Percentiles rank a stretch among this genome's conserved stretches.
These are phyloP conservation scores for Sphaerosporella brunnea DNA, from an alignment of 495 filamentous ascomycete species.

Conservation along the genomic window DNA sequence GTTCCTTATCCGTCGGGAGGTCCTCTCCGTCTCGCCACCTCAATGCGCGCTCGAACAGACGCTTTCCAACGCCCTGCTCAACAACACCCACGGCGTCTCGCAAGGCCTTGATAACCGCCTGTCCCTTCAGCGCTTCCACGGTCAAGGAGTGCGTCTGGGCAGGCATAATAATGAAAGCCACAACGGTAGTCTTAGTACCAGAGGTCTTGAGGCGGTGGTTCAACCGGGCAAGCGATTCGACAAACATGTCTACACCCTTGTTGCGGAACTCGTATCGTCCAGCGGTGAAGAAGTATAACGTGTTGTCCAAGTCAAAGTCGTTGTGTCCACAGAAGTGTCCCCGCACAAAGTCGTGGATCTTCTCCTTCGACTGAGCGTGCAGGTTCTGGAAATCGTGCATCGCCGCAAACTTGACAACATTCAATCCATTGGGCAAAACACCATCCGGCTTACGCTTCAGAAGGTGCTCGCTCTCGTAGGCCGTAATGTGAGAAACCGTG, in stretches of 20 bases:
- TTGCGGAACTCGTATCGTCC: conserved; percentile 95
- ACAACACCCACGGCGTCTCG: conserved; percentile 82
- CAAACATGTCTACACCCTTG: conserved; percentile 98
- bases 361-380: conserved; percentile 87
- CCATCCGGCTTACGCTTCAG: conserved; percentile 96
- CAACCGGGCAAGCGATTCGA: conserved; percentile 81
- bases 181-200: conserved; percentile 82
- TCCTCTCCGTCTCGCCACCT: conserved; percentile 87
- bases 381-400: conserved; percentile 99
- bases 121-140: conserved; percentile 88
- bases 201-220: conserved; percentile 77
- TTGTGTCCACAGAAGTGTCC: conserved; percentile 98
- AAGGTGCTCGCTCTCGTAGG: conserved; percentile 92
- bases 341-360: conserved; percentile 94
- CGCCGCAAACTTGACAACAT: conserved; percentile 96
- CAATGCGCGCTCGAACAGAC: conserved; percentile 82
- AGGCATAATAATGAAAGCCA: conserved; percentile 99
- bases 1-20: conserved; percentile 86
- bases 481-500: conserved; percentile 95
- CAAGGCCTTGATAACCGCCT: conserved; percentile 91
- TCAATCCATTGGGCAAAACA: conserved; percentile 87
- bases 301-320: conserved; percentile 90
- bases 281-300: conserved; percentile 93
- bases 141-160: conserved; percentile 92
- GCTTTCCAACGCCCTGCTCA: conserved; percentile 73